These are phyloP conservation scores for Microcera coccophila DNA, from an alignment of 2,329 filamentous ascomycete species.

Conservation along the genomic window DNA sequence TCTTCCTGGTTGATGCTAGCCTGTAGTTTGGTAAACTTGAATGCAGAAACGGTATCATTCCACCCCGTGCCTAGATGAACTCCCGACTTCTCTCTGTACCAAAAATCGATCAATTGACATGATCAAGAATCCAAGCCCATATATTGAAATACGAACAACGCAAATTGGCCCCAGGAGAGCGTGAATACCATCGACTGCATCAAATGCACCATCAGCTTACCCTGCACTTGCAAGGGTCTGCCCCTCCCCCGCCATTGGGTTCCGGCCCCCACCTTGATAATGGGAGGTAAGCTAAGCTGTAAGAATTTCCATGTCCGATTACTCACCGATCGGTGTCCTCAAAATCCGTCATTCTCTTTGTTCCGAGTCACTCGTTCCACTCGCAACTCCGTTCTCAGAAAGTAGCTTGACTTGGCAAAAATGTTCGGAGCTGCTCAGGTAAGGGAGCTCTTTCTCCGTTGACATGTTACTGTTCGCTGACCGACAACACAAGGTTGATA, in stretches of 20 bases:
- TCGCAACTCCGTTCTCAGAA: neutral
- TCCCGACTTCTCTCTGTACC: too few species aligned
- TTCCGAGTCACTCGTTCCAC: neutral
- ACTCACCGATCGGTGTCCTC: conserved; percentile 7
- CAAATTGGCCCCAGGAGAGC: too few species aligned
- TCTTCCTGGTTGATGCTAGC: too few species aligned
- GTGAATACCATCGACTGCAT: too few species aligned
- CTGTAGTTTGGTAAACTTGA: too few species aligned
- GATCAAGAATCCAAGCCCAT: too few species aligned
- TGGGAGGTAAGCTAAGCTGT: neutral
- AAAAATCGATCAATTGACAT: too few species aligned
- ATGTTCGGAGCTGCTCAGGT: conserved; percentile 26
- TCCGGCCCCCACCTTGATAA: neutral
- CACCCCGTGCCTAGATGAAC: too few species aligned
- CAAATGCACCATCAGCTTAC: too few species aligned
- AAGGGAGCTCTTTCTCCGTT: neutral
- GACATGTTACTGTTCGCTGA: neutral
- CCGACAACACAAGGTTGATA: conserved; percentile 19
- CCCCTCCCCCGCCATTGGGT: conserved; percentile 23
- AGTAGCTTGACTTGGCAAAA: conserved; percentile 2
- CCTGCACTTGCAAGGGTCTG: conserved; percentile 11
- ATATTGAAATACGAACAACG: too few species aligned
- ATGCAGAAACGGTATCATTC: too few species aligned
- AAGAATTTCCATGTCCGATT: conserved; percentile 12
- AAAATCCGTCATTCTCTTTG: conserved; percentile 3